Evolutionary conservation across 2,329 filamentous ascomycete genomes (phyloP).

Genomic region (Colletotrichum sp.): DNA sequence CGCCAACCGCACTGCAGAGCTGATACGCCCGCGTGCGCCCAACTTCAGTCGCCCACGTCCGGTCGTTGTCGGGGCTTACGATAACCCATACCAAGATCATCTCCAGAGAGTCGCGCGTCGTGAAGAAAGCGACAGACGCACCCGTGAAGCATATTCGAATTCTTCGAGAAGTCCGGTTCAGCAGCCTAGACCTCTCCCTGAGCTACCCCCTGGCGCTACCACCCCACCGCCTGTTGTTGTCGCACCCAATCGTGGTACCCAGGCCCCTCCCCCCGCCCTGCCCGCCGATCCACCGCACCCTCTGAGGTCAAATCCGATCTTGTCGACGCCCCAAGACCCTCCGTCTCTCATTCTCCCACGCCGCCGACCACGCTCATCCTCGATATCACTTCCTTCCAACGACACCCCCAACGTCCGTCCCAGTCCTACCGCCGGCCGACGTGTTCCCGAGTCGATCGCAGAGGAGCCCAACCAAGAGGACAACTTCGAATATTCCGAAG

Average conservation of each 20-base stretch:
- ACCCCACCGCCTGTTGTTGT: neutral
- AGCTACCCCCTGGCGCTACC: slow-evolving; percentile 5
- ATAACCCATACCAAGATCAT: slow-evolving; percentile 14
- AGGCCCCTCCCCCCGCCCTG: slow-evolving; percentile 10
- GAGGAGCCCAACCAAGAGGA: neutral
- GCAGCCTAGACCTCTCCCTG: slow-evolving; percentile 9
- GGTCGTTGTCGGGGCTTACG: slow-evolving; percentile 17
- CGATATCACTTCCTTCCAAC: neutral
- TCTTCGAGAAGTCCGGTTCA: neutral
- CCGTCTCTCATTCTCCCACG: neutral
- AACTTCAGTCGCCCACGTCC: slow-evolving; percentile 6
- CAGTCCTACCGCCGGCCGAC: neutral
- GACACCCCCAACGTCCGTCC: neutral
- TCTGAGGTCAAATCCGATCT: slow-evolving; percentile 19
- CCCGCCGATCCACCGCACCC: slow-evolving; percentile 15
- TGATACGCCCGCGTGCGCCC: neutral
- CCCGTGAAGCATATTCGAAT: neutral
- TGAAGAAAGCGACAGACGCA: neutral
- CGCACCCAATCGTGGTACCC: neutral
- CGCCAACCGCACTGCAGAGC: neutral
- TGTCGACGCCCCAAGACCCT: slow-evolving; percentile 11
- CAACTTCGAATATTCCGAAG: slow-evolving; percentile 4
- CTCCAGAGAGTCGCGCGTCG: slow-evolving; percentile 9
- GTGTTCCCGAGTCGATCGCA: neutral
- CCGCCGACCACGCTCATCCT: slow-evolving; percentile 11